phyloP scores from a whole-genome alignment of 257 asterid species.

The Nicotiana noctiflora region DNA sequence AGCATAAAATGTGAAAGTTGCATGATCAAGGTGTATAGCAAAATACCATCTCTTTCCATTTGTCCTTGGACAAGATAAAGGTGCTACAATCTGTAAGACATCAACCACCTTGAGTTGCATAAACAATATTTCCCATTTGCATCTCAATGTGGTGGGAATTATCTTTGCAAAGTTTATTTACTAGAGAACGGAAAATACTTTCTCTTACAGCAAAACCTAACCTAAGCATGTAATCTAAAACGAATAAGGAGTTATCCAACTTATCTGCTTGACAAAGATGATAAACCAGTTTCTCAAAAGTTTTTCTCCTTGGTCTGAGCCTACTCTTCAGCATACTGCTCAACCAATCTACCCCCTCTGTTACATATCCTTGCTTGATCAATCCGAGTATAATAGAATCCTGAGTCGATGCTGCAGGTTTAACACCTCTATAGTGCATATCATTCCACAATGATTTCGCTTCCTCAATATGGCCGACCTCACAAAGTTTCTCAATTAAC shows the following conservation, averaged over 20 bases:
- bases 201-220: constrained; percentile 33
- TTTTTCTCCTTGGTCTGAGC: constrained; percentile 39
- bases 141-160: constrained; percentile 15
- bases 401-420: constrained; percentile 23
- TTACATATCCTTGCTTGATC: constrained; percentile 35
- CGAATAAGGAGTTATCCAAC: constrained; percentile 34
- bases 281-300: constrained; percentile 41
- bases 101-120: not conserved
- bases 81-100: not conserved
- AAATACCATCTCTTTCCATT: not conserved
- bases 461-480: constrained; percentile 40
- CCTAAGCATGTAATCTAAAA: constrained; percentile 43
- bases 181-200: constrained; percentile 28
- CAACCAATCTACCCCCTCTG: constrained; percentile 43
- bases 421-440: constrained; percentile 42
- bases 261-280: constrained; percentile 33
- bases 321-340: constrained; percentile 29
- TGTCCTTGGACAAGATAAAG: not conserved
- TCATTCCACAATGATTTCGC: constrained; percentile 49
- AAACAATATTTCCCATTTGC: constrained; percentile 20
- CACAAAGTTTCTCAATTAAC: constrained; percentile 39
- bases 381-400: constrained; percentile 43
- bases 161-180: constrained; percentile 41
- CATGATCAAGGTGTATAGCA: not conserved
- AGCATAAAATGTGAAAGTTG: not conserved